Evolutionary conservation across 2,329 filamentous ascomycete genomes (phyloP).

Genomic region (Dactylellina parvicollis): DNA sequence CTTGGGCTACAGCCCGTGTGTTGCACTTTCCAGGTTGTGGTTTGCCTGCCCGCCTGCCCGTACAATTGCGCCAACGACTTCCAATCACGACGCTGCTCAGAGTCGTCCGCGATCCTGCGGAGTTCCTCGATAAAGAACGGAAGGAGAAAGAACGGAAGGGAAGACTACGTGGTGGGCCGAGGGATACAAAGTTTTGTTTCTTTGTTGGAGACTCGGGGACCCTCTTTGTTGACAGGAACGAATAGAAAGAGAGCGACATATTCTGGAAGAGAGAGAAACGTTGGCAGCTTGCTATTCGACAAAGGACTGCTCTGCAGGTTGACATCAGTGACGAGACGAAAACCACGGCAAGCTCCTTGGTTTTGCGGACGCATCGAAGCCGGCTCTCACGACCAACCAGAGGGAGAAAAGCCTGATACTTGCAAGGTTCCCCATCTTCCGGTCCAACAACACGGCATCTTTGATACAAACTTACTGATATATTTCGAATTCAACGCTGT

Average conservation of each 20-base stretch:
- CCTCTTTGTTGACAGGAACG: conserved; percentile 24
- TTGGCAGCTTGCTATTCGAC: conserved; percentile 53
- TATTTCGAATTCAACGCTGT: no score
- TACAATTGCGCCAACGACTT: conserved; percentile 18
- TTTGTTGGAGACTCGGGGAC: conserved; percentile 44
- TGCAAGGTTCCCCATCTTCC: no score
- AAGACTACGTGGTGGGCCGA: conserved; percentile 27
- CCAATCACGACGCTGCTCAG: conserved; percentile 30
- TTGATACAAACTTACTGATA: no score
- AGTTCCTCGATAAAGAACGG: conserved; percentile 30
- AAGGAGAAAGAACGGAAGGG: not conserved
- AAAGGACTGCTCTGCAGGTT: conserved; percentile 46
- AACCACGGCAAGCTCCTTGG: conserved; percentile 16
- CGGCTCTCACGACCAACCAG: conserved; percentile 16
- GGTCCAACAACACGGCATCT: no score
- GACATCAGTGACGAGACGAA: conserved; percentile 41
- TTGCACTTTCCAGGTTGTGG: conserved; percentile 26
- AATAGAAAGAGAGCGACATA: conserved; percentile 26
- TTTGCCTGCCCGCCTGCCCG: conserved; percentile 11
- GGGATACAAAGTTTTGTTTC: conserved; percentile 13
- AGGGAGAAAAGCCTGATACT: no score
- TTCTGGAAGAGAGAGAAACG: conserved; percentile 26
- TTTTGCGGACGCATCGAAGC: conserved; percentile 21
- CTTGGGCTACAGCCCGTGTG: conserved; percentile 22
- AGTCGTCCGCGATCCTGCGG: conserved; percentile 33